Conservation (phyloP, 805 yeast species). For the Babjeviella inositovora region DNA sequence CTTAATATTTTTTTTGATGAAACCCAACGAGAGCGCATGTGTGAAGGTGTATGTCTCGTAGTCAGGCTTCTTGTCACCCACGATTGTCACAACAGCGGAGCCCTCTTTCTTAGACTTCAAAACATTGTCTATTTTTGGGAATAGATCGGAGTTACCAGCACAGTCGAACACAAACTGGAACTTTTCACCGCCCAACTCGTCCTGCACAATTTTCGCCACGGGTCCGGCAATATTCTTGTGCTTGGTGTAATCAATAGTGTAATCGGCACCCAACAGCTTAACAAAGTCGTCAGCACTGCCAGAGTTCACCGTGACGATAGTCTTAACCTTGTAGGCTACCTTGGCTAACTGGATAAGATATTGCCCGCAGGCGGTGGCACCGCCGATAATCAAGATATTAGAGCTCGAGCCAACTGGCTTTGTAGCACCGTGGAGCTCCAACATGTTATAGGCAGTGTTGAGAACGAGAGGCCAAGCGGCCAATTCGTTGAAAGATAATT, state of each 20-base stretch:
- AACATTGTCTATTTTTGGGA: constrained; percentile 19
- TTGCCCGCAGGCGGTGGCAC: constrained; percentile 55
- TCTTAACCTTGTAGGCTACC: constrained; percentile 22
- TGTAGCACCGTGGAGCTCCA: constrained; percentile 12
- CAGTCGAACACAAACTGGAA: constrained; percentile 55
- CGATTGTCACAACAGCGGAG: constrained; percentile 33
- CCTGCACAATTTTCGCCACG: constrained; percentile 10
- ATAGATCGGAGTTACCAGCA: constrained; percentile 39
- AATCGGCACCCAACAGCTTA: constrained; percentile 36
- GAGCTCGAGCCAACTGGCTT: constrained; percentile 23
- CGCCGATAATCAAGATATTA: constrained; percentile 61
- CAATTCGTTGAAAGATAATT: constrained; percentile 38
- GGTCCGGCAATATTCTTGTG: constrained; percentile 19
- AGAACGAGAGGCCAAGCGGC: constrained; percentile 51
- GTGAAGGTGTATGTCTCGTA: constrained; percentile 11
- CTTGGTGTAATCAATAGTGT: constrained; percentile 38
- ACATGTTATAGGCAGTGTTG: constrained; percentile 39
- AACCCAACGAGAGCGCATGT: constrained; percentile 6
- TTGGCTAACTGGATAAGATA: constrained; percentile 41
- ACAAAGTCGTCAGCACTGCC: constrained; percentile 25
- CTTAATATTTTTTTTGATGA: no score
- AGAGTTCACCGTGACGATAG: constrained; percentile 43
- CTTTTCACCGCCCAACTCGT: constrained; percentile 22
- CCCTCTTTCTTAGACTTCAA: constrained; percentile 29
- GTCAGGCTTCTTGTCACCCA: constrained; percentile 33